Percentiles rank a stretch among this genome's conserved stretches.
phyloP scores from a whole-genome alignment of 2,329 filamentous ascomycete genomes.

The Fusarium sp. region DNA sequence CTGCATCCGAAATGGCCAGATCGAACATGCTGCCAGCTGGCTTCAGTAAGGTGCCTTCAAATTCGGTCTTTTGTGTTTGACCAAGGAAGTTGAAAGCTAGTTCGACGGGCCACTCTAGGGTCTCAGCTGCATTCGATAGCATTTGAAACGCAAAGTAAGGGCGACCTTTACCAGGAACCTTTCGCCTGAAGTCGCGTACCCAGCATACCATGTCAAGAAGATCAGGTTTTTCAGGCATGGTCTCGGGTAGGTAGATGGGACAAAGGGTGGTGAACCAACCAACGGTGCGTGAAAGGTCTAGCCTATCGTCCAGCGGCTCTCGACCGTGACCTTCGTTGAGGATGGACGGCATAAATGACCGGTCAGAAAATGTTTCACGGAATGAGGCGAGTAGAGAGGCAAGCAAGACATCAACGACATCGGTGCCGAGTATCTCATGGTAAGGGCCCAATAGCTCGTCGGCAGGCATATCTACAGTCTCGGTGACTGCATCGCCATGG shows the following conservation, averaged over 20 bases:
- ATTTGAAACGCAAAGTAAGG: constrained; percentile 32
- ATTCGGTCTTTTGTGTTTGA: constrained; percentile 3
- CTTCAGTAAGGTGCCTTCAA: constrained; percentile 13
- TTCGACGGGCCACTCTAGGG: constrained; percentile 20
- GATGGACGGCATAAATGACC: constrained; percentile 41
- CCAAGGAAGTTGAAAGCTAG: constrained; percentile 40
- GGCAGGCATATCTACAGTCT: background rate
- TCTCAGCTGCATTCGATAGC: background rate
- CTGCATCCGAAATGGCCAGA: constrained; percentile 9
- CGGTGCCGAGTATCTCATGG: constrained; percentile 44
- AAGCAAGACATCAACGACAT: constrained; percentile 50
- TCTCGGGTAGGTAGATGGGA: constrained; percentile 28
- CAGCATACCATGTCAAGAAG: constrained; percentile 31
- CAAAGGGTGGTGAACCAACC: constrained; percentile 54
- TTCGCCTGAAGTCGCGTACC: constrained; percentile 40
- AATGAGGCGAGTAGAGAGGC: constrained; percentile 47
- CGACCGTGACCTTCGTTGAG: constrained; percentile 53
- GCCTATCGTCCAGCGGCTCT: constrained; percentile 42
- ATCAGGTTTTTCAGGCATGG: constrained; percentile 17
- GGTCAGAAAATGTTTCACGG: constrained; percentile 43
- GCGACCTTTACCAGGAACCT: constrained; percentile 38
- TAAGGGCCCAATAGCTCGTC: constrained; percentile 1
- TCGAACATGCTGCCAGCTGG: background rate
- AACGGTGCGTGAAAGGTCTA: constrained; percentile 50
- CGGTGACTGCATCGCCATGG: constrained; percentile 24